Percentiles rank a stretch among this genome's conserved stretches.
Conservation (phyloP, 768 basidiomycete species). For the Peribolospora baueri region DNA sequence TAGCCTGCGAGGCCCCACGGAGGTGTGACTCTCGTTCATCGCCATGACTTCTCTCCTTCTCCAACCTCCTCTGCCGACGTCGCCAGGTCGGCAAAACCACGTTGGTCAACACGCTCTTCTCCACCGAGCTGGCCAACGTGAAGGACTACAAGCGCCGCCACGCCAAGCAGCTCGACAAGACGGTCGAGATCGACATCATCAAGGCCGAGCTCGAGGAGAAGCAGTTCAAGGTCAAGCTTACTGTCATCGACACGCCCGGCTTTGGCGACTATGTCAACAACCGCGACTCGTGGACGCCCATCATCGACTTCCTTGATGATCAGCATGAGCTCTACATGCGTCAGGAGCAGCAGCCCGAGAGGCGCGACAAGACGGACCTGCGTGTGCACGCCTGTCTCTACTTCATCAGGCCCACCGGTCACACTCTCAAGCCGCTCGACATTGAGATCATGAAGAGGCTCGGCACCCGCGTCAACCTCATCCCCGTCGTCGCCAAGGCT, state of each 20-base stretch:
- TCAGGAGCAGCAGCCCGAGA: slow-evolving; percentile 97
- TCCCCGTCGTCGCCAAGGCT: slow-evolving; percentile 91
- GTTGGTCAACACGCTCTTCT: slow-evolving; percentile 95
- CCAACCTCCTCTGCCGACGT: too few relatives aligned
- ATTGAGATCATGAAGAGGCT: slow-evolving; percentile 99
- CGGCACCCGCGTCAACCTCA: slow-evolving; percentile 90
- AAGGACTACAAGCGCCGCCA: slow-evolving; percentile 78
- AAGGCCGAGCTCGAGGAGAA: slow-evolving; percentile 98
- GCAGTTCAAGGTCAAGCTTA: slow-evolving; percentile 97
- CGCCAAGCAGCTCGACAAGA: slow-evolving; percentile 91
- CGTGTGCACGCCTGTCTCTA: slow-evolving; percentile 91
- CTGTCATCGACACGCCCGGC: slow-evolving; percentile 94
- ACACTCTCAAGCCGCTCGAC: slow-evolving; percentile 79
- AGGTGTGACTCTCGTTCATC: too few relatives aligned
- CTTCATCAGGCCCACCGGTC: slow-evolving; percentile 80
- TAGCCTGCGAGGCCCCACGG: slow-evolving; percentile 24
- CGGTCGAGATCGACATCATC: slow-evolving; percentile 87
- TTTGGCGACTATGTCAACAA: slow-evolving; percentile 99
- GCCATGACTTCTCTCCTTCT: too few relatives aligned
- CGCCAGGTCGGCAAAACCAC: slow-evolving; percentile 15
- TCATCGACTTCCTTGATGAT: slow-evolving; percentile 72
- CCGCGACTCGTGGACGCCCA: slow-evolving; percentile 92
- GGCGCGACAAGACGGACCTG: slow-evolving; percentile 78
- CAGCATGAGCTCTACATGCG: slow-evolving; percentile 24
- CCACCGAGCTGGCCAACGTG: slow-evolving; percentile 72